phyloP scores from a whole-genome alignment of 805 yeast genomes.

The Candida ulmi region DNA sequence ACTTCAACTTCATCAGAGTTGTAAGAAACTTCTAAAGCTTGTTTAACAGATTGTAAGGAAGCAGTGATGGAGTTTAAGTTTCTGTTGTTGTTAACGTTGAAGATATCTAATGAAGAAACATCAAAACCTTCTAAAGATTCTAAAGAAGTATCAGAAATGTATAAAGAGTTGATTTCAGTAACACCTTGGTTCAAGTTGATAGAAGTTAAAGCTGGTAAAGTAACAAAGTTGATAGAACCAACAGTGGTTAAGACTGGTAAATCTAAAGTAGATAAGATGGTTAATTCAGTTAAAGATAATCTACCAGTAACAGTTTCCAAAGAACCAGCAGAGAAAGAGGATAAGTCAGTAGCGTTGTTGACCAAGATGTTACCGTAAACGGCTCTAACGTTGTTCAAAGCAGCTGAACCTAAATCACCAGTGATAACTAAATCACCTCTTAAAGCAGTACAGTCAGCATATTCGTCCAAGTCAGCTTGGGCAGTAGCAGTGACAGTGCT shows the following conservation, averaged over 20 bases:
- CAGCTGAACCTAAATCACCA: constrained; percentile 59
- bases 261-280: constrained; percentile 59
- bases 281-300: constrained; percentile 56
- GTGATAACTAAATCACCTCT: constrained; percentile 72
- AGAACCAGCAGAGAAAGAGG: constrained; percentile 70
- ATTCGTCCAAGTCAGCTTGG: constrained; percentile 70
- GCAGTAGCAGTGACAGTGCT: constrained; percentile 66
- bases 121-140: constrained; percentile 62
- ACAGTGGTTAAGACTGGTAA: constrained; percentile 78
- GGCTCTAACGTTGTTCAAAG: constrained; percentile 69
- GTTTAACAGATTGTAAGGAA: constrained; percentile 67
- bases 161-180: constrained; percentile 63
- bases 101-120: constrained; percentile 39
- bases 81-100: constrained; percentile 88
- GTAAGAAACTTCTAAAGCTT: constrained; percentile 71
- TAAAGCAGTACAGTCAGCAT: constrained; percentile 71
- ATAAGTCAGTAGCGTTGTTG: constrained; percentile 58
- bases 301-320: constrained; percentile 71
- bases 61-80: constrained; percentile 69
- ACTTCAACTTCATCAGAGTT: constrained; percentile 77
- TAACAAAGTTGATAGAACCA: constrained; percentile 72
- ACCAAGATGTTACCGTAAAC: constrained; percentile 72
- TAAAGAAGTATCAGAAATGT: constrained; percentile 70
- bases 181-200: constrained; percentile 69
- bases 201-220: constrained; percentile 76